Conservation (phyloP, 768 basidiomycete species). For the Amanita rubescens region DNA sequence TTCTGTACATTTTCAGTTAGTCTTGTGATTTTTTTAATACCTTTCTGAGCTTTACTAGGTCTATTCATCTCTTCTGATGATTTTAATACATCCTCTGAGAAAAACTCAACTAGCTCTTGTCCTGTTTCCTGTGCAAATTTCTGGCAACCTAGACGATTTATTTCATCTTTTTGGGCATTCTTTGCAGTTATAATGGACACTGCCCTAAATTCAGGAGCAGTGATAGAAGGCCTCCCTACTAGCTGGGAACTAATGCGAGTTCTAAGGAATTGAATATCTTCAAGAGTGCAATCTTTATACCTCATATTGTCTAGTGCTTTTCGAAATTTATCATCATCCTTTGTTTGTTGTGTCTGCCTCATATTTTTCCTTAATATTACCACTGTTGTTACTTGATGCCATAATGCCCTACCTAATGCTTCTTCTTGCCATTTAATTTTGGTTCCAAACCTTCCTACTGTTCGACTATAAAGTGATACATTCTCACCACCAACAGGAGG, state of each 20-base stretch:
- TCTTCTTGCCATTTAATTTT: constrained; percentile 10
- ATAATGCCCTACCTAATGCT: constrained; percentile 19
- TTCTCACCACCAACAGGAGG: constrained; percentile 14
- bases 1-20: constrained; percentile 2
- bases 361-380: constrained; percentile 28
- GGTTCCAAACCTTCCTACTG: constrained; percentile 1
- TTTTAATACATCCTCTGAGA: constrained; percentile 17
- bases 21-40: neutral
- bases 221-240: constrained; percentile 16
- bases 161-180: constrained; percentile 23
- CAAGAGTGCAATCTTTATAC: constrained; percentile 16
- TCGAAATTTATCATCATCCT: constrained; percentile 12
- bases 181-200: constrained; percentile 22
- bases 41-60: neutral
- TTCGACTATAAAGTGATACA: constrained; percentile 13
- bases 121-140: constrained; percentile 24
- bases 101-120: constrained; percentile 20
- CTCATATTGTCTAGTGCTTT: constrained; percentile 21
- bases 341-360: constrained; percentile 15
- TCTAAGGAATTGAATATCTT: constrained; percentile 21
- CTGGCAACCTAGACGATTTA: constrained; percentile 20
- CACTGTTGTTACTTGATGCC: constrained; percentile 25
- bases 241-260: constrained; percentile 10
- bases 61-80: neutral
- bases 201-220: no score